Percentiles rank a stretch among this genome's conserved stretches.
These are phyloP conservation scores for Globisporangium viniferum DNA, from an alignment of 352 stramenopile species.

Conservation along the genomic window DNA sequence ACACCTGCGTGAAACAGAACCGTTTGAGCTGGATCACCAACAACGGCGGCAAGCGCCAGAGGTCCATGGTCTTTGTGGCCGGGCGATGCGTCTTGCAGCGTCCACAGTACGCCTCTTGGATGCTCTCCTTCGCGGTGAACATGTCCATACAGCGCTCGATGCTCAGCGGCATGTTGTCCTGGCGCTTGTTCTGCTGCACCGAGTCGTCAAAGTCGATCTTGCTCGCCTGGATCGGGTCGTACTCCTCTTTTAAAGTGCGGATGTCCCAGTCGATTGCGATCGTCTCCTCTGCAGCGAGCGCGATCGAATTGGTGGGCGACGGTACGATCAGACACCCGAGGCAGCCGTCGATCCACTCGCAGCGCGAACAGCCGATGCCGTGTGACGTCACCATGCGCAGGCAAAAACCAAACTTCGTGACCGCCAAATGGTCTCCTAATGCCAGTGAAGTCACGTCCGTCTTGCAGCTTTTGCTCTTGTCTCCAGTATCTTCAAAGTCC, in stretches of 20 bases:
- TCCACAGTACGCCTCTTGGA: conserved; percentile 78
- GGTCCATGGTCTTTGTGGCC: conserved; percentile 94
- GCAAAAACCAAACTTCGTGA: conserved; percentile 83
- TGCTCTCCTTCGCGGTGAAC: conserved; percentile 80
- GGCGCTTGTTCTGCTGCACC: conserved; percentile 55
- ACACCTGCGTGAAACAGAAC: conserved; percentile 96
- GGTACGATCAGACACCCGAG: conserved; percentile 80
- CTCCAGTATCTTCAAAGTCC: conserved; percentile 21
- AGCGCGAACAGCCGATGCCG: conserved; percentile 84
- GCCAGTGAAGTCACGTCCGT: conserved; percentile 57
- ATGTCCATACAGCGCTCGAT: conserved; percentile 83
- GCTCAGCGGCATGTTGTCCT: conserved; percentile 81
- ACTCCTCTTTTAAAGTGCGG: conserved; percentile 82
- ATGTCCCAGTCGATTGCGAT: conserved; percentile 90
- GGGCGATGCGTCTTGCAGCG: conserved; percentile 89
- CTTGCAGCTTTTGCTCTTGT: conserved; percentile 9
- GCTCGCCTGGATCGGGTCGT: conserved; percentile 81
- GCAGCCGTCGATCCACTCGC: conserved; percentile 85
- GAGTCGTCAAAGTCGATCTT: conserved; percentile 72
- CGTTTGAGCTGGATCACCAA: conserved; percentile 99
- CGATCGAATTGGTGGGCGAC: conserved; percentile 35
- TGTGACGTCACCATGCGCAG: conserved; percentile 78
- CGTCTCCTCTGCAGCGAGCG: conserved; percentile 70
- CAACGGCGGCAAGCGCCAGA: conserved; percentile 96
- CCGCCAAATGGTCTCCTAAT: conserved; percentile 53